Evolutionary conservation across 768 basidiomycete species (phyloP), one percentile per base, ranked within the genome.

Genomic region (Mycena pura): DNA sequence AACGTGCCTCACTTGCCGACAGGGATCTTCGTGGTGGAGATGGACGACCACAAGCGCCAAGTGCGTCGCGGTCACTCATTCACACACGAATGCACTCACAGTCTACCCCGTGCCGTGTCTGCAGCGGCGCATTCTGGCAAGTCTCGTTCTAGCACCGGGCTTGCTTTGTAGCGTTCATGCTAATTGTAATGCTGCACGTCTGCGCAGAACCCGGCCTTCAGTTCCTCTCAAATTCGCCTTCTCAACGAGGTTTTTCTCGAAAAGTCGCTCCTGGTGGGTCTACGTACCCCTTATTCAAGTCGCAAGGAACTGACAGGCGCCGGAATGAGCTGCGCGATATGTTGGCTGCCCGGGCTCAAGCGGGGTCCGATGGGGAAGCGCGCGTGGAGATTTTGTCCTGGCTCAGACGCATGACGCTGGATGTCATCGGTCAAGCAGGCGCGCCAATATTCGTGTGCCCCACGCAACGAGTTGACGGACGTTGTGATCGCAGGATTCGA

Each of bases 151-250:
- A n/a, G n/a, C n/a, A n/a, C n/a, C n/a, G n/a, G n/a, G n/a, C n/a
- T n/a, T n/a, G n/a, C n/a, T n/a, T n/a, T n/a, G n/a, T n/a, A n/a
- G n/a, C n/a, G n/a, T n/a, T n/a, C n/a, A n/a, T n/a, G n/a, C n/a
- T 21, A 25, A 27, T 38, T 14, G 6, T 10, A 21, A 9, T 48
- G 13, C 6, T 31, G 29, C 41, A 5, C 17, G 28, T 32, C 5
- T 40, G 29, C 21, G 17, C 40, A 80, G 82, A 83, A 82, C 45
- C 82, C 80, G 7, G 80, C 80, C 3, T 83, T 83, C 39, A 78
- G 80, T 3, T 72, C 73, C 1, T 68, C 72, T 0, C 82, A 82
- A 55, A 74, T 83, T 27, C 73, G 80, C 0, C 74, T 71, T 9
- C 44, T 82, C 5, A 77, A 77, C 0, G 70, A 72, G 4, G 71